These are phyloP conservation scores for Aspergillus bertholletiae DNA, from an alignment of 495 filamentous ascomycete species.

Conservation along the genomic window DNA sequence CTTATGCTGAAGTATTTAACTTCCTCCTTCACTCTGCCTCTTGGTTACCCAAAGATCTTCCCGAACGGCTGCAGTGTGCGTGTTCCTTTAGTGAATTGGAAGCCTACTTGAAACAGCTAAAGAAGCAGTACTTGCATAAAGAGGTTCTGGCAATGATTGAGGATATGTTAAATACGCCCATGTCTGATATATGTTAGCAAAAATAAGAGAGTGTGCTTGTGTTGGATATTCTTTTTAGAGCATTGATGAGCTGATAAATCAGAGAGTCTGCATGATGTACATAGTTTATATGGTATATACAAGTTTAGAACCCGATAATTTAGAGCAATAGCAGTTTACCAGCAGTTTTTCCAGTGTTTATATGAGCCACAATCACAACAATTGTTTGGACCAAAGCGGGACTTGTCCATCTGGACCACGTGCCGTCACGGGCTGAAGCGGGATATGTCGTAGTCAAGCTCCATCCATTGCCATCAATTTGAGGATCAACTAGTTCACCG, in stretches of 20 bases:
- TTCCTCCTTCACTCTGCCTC: conserved; percentile 17
- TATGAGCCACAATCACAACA: conserved; percentile 19
- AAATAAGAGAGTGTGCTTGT: background rate
- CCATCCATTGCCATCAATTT: conserved; percentile 15
- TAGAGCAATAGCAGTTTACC: conserved; percentile 27
- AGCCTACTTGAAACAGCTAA: conserved; percentile 19
- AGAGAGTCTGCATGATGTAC: background rate
- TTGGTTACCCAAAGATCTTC: conserved; percentile 7
- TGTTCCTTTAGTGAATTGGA: conserved; percentile 18
- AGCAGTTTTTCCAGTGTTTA: conserved; percentile 9
- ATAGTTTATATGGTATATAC: background rate
- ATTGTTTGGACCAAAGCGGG: conserved; percentile 30
- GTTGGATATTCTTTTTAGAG: background rate
- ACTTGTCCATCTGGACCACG: conserved; percentile 29
- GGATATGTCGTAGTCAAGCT: conserved; percentile 19
- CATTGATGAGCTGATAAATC: background rate
- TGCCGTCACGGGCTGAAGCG: conserved; percentile 21
- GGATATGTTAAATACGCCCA: conserved; percentile 20
- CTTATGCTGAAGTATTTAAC: conserved; percentile 22
- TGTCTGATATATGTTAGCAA: background rate
- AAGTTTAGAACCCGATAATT: background rate
- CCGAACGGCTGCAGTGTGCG: background rate
- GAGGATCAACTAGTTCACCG: conserved; percentile 19
- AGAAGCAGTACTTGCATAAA: conserved; percentile 25
- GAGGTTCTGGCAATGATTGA: conserved; percentile 32